Evolutionary conservation across 1,284 basidiomycete genomes (phyloP).

Genomic region (Microbotryum scabiosae): DNA sequence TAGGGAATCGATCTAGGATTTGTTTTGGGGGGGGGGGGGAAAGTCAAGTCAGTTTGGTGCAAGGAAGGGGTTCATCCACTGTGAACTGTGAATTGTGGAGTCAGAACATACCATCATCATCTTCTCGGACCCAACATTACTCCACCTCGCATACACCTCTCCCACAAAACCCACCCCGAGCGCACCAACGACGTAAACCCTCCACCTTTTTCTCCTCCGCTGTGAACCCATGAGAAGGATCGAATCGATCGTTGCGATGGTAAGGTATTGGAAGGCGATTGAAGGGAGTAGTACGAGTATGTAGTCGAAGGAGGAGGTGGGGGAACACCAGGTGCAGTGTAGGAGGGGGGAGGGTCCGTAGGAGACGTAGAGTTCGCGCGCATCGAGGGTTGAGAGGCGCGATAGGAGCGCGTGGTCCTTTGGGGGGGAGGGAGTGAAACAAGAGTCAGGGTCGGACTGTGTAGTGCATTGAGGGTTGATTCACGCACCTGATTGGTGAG

Average conservation of each 20-base stretch:
- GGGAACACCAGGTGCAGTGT: conserved; percentile 21
- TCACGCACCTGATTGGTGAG: no score
- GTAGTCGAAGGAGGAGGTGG: conserved; percentile 8
- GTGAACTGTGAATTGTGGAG: no score
- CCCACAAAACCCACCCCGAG: not conserved
- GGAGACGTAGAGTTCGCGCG: conserved; percentile 19
- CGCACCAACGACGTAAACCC: conserved; percentile 2
- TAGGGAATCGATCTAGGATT: conserved; percentile 9
- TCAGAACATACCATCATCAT: conserved; percentile 10
- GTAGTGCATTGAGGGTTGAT: no score
- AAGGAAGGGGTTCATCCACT: no score
- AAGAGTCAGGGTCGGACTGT: no score
- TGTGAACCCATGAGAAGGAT: not conserved
- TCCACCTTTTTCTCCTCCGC: conserved; percentile 8
- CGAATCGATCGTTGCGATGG: not conserved
- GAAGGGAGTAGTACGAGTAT: conserved; percentile 12
- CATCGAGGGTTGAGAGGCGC: conserved; percentile 24
- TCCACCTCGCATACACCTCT: conserved; percentile 13
- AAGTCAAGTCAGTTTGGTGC: no score
- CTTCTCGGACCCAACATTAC: conserved; percentile 4
- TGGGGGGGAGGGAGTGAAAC: no score
- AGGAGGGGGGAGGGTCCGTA: conserved; percentile 11
- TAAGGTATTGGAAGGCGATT: conserved; percentile 4
- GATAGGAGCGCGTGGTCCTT: conserved; percentile 3
- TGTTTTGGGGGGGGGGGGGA: no score